Evolutionary conservation across 179 eudicot species (phyloP), one percentile per base, ranked within the genome.

Genomic region (Spinacia oleracea): DNA sequence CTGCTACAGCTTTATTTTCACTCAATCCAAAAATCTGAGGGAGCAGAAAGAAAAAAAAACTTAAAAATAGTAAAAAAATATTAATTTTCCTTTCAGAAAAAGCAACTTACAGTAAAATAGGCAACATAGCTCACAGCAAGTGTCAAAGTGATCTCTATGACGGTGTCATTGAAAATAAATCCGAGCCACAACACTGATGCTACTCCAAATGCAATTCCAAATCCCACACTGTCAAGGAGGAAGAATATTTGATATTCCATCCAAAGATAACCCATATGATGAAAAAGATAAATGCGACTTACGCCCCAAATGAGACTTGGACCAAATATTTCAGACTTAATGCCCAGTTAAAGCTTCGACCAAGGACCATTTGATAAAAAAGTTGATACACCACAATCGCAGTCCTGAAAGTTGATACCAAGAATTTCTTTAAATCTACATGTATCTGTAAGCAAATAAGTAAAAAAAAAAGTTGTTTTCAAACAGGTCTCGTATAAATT

Each of bases 71-170:
- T 50, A n/a, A 79, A 23, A 48, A 38, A 58, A 4, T 20, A 73
- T 25, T 27, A 31, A 27, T 32, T 15, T 9, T 40, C 66, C 31
- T 23, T 4, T 55, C 48, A 75, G 27, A 73, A 78, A 76, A 79
- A 81, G 84, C 7, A 74, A 77, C 97, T 79, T 90, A 95, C 98
- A 18, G 98, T 87, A 87, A 83, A 95, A 86, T 81, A 95, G 69
- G 98, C 98, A 83, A 91, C 75, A 85, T 95, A 95, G 97, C 98
- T 95, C 84, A 95, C 93, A 21, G 98, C 87, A 83, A 95, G 87
- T 32, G 98, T 95, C 89, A 95, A 82, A 2, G 98, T 53, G 79
- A 95, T 95, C 83, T 95, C 98, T 74, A 95, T 95, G 46, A 91
- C 91, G 35, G 97, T 91, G 87, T 95, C 98, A 83, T 90, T 95